These are phyloP conservation scores for Suillus variegatus DNA, from an alignment of 768 basidiomycete genomes.

Conservation along the genomic window DNA sequence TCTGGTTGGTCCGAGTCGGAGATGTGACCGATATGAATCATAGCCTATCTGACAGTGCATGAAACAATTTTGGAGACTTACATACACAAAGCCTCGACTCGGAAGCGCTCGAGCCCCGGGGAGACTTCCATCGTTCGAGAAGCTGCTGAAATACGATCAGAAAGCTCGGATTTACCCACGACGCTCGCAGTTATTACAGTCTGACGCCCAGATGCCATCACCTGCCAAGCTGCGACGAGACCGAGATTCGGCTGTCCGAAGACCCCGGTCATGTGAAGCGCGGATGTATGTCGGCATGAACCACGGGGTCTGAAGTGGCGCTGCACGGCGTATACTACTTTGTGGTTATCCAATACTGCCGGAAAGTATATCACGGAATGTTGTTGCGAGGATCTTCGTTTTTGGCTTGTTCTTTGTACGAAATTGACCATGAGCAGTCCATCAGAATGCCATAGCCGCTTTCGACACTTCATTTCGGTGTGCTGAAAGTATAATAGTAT, in stretches of 20 bases:
- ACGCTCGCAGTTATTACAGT: too few species aligned
- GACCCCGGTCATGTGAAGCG: neutral
- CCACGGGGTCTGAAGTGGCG: neutral
- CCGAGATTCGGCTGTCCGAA: neutral
- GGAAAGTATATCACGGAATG: neutral
- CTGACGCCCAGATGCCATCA: neutral
- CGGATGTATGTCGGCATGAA: neutral
- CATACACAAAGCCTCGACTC: neutral
- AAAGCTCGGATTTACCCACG: neutral
- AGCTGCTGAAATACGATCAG: slow-evolving; percentile 3
- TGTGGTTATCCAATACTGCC: neutral
- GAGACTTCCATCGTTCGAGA: neutral
- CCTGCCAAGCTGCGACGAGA: neutral
- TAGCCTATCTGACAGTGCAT: neutral
- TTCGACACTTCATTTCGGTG: neutral
- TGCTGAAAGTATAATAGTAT: neutral
- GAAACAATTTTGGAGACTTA: neutral
- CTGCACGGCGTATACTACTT: neutral
- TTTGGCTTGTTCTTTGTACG: neutral
- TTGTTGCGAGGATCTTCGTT: neutral
- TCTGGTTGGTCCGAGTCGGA: neutral
- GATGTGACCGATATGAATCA: neutral
- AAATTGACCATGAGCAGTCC: neutral
- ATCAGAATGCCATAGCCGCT: neutral
- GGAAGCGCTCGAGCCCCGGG: neutral